Conservation (phyloP, 2,329 filamentous ascomycete genomes). For the Zymoseptoria pseudotritici region DNA sequence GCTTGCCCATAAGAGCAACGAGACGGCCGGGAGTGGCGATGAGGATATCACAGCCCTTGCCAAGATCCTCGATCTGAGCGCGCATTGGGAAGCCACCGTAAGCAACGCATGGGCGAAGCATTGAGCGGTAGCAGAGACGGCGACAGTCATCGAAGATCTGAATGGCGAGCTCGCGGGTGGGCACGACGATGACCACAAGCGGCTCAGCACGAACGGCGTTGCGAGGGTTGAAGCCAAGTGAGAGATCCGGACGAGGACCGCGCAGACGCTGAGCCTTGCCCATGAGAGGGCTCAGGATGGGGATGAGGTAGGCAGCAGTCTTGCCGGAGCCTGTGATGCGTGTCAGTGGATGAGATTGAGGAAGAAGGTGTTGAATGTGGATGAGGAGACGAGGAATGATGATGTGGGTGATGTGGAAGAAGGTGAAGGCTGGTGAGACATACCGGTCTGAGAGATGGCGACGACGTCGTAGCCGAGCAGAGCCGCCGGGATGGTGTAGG, state of each 20-base stretch:
- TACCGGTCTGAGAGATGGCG: conserved; percentile 87
- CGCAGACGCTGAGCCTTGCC: conserved; percentile 87
- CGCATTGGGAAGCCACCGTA: conserved; percentile 75
- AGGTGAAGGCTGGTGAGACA: conserved; percentile 24
- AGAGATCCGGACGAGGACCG: conserved; percentile 61
- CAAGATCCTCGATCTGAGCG: conserved; percentile 65
- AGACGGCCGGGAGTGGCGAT: conserved; percentile 84
- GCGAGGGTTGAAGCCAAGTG: conserved; percentile 44
- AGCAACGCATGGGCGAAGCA: conserved; percentile 82
- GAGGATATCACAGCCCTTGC: conserved; percentile 80
- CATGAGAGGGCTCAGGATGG: conserved; percentile 85
- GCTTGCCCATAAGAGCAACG: conserved; percentile 70
- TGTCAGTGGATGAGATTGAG: conserved; percentile 1
- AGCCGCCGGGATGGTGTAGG: conserved; percentile 75
- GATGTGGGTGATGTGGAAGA: background rate
- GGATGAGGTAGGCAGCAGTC: conserved; percentile 86
- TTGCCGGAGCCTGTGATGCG: conserved; percentile 73
- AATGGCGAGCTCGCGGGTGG: conserved; percentile 81
- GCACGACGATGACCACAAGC: conserved; percentile 74
- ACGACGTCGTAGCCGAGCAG: conserved; percentile 72
- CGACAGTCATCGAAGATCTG: conserved; percentile 95
- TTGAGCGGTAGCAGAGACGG: conserved; percentile 87
- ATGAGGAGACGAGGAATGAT: conserved; percentile 3
- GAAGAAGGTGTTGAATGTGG: background rate
- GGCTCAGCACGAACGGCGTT: conserved; percentile 69